These are phyloP conservation scores for Suhomyces choctaworum DNA, from an alignment of 1,139 yeast species.

Conservation along the genomic window DNA sequence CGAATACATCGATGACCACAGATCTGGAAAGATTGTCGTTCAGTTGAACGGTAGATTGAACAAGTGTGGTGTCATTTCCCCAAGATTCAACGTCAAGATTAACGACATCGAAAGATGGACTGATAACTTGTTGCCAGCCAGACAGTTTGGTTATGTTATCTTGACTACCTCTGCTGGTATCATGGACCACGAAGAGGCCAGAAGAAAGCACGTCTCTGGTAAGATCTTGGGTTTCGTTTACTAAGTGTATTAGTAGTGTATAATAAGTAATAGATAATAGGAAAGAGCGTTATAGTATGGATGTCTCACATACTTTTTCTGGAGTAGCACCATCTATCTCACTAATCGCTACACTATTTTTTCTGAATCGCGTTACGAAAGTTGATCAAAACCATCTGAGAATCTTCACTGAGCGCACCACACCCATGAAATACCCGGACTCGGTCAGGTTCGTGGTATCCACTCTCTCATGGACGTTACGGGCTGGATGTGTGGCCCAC, in stretches of 20 bases:
- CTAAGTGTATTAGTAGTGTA: conserved; percentile 20
- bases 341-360: no score
- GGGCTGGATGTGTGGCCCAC: conserved; percentile 72
- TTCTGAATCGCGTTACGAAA: no score
- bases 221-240: conserved; percentile 96
- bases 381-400: no score
- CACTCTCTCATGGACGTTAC: conserved; percentile 47
- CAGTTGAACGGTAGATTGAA: conserved; percentile 97
- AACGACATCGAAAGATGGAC: conserved; percentile 97
- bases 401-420: no score
- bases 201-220: conserved; percentile 99
- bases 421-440: conserved; percentile 19
- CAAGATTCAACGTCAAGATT: conserved; percentile 95
- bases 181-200: conserved; percentile 99
- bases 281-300: no score
- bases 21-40: conserved; percentile 96
- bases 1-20: conserved; percentile 98
- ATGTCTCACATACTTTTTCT: no score
- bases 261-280: conserved; percentile 11
- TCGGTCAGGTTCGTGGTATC: conserved; percentile 32
- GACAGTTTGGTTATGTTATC: conserved; percentile 97
- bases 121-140: conserved; percentile 94
- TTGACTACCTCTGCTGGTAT: conserved; percentile 99
- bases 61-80: conserved; percentile 98
- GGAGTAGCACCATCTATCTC: no score